phyloP scores from a whole-genome alignment of 2,329 filamentous ascomycete genomes.

The Ceratocystis cacaofunesta region DNA sequence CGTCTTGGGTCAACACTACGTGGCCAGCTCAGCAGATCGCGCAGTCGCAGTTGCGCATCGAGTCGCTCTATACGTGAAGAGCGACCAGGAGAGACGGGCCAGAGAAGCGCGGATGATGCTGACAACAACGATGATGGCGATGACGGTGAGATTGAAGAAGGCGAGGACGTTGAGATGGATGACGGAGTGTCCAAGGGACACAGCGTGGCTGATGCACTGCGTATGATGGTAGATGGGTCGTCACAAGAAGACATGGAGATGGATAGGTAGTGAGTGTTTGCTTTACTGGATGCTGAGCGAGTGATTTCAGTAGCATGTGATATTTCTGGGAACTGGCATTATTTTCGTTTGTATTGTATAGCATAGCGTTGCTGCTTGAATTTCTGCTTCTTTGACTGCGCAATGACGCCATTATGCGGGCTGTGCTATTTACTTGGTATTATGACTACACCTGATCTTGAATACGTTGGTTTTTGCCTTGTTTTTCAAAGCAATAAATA shows the following conservation, averaged over 20 bases:
- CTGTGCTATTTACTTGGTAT: not conserved
- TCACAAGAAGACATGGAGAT: constrained; percentile 51
- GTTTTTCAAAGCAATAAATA: not conserved
- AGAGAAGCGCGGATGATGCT: constrained; percentile 64
- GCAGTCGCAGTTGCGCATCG: constrained; percentile 14
- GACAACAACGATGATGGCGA: constrained; percentile 42
- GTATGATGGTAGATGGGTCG: constrained; percentile 36
- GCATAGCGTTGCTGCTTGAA: not conserved
- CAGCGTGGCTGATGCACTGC: constrained; percentile 25
- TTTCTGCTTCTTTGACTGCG: not conserved
- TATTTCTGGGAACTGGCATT: not conserved
- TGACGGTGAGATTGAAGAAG: constrained; percentile 28
- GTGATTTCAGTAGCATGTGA: not conserved
- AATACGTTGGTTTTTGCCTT: not conserved
- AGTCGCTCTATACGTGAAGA: constrained; percentile 22
- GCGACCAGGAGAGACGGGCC: constrained; percentile 55
- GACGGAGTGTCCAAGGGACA: constrained; percentile 26
- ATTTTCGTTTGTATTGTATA: not conserved
- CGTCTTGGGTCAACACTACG: constrained; percentile 10
- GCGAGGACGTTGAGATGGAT: constrained; percentile 46
- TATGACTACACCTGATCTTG: not conserved
- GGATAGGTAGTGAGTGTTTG: constrained; percentile 24
- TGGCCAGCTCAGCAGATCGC: constrained; percentile 9
- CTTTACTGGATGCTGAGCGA: not conserved
- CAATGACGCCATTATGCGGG: not conserved